These are phyloP conservation scores for Aspergillus kassunensis DNA, from an alignment of 495 filamentous ascomycete species.

Conservation along the genomic window DNA sequence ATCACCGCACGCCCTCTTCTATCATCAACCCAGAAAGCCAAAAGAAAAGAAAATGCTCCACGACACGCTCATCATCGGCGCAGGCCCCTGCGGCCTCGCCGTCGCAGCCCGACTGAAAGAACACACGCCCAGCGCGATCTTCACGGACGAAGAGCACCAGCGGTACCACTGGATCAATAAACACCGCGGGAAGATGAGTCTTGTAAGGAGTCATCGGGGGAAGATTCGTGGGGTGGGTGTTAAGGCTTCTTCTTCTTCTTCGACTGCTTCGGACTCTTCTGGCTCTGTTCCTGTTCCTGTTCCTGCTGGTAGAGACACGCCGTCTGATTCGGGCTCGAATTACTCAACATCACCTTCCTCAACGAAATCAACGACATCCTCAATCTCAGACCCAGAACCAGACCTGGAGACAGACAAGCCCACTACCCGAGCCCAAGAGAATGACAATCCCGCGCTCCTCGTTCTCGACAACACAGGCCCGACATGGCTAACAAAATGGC, in stretches of 20 bases:
- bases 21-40: background rate
- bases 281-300: no score
- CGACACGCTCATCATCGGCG: constrained; percentile 60
- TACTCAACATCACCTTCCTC: constrained; percentile 25
- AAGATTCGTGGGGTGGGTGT: constrained; percentile 23
- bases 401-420: background rate
- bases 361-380: constrained; percentile 21
- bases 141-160: constrained; percentile 63
- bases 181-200: constrained; percentile 44
- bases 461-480: constrained; percentile 52
- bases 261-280: constrained; percentile 5
- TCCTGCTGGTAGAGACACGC: background rate
- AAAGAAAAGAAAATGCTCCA: constrained; percentile 14
- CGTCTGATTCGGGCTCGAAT: background rate
- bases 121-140: constrained; percentile 58
- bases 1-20: background rate
- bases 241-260: constrained; percentile 23
- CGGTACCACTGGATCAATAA: constrained; percentile 62
- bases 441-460: constrained; percentile 3
- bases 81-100: constrained; percentile 59
- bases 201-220: constrained; percentile 29
- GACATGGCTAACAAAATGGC: constrained; percentile 57
- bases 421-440: no score
- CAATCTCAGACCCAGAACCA: constrained; percentile 24
- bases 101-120: constrained; percentile 57